These are phyloP conservation scores for Phytopythium vexans DNA, from an alignment of 352 stramenopile genomes.

Conservation along the genomic window DNA sequence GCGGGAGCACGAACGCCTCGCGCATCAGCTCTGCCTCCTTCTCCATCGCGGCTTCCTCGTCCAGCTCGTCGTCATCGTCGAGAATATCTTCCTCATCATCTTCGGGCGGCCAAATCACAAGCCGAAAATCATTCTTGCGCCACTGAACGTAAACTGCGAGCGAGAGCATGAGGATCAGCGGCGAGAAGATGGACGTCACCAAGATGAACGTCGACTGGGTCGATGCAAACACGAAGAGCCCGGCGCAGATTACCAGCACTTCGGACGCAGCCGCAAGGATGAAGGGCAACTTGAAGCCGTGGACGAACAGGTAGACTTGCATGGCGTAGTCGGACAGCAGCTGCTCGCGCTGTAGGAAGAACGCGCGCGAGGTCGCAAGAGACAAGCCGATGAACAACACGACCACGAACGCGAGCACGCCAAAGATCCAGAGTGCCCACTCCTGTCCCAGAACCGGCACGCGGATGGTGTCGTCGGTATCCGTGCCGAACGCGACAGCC, in stretches of 20 bases:
- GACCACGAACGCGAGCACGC: slow-evolving; percentile 76
- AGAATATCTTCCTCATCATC: slow-evolving; percentile 79
- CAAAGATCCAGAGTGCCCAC: slow-evolving; percentile 87
- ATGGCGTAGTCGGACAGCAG: slow-evolving; percentile 72
- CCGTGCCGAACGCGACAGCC: slow-evolving; percentile 61
- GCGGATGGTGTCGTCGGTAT: slow-evolving; percentile 27
- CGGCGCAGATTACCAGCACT: slow-evolving; percentile 78
- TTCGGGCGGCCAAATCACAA: slow-evolving; percentile 79
- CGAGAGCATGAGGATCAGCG: slow-evolving; percentile 75
- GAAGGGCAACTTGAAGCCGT: slow-evolving; percentile 62
- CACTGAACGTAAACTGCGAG: slow-evolving; percentile 75
- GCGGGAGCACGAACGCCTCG: slow-evolving; percentile 74
- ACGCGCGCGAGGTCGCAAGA: slow-evolving; percentile 71
- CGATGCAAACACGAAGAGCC: slow-evolving; percentile 76
- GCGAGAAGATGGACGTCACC: slow-evolving; percentile 67
- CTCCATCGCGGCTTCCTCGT: slow-evolving; percentile 65
- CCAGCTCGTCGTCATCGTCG: slow-evolving; percentile 72
- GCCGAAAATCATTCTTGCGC: slow-evolving; percentile 78
- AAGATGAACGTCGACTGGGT: slow-evolving; percentile 79
- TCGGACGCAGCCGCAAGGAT: slow-evolving; percentile 77
- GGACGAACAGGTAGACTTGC: slow-evolving; percentile 72
- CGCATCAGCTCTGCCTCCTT: slow-evolving; percentile 74
- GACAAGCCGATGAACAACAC: slow-evolving; percentile 75
- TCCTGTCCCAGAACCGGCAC: slow-evolving; percentile 58
- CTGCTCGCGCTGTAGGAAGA: slow-evolving; percentile 79